Conservation (phyloP, 306 rosid species). For the Prunus salicina region DNA sequence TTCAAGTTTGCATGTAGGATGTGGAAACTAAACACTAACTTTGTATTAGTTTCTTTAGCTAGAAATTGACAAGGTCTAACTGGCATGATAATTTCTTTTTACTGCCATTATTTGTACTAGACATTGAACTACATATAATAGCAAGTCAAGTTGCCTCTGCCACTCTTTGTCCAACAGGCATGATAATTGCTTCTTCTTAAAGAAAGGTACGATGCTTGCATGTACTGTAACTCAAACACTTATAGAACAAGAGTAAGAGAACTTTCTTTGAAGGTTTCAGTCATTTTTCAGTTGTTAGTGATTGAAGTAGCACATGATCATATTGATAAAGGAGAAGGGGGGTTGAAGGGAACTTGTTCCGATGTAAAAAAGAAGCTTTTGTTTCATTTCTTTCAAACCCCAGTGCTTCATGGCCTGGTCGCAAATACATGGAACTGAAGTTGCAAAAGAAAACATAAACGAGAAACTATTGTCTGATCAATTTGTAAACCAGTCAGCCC, state of each 20-base stretch:
- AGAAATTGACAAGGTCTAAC: not conserved
- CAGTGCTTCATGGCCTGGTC: not conserved
- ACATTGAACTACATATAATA: not conserved
- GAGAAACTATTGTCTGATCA: not conserved
- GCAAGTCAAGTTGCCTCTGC: not conserved
- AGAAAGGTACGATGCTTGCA: too few species aligned
- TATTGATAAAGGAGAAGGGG: not conserved
- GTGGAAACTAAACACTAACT: not conserved
- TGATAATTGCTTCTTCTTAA: too few species aligned
- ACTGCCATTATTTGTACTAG: slow-evolving; percentile 12
- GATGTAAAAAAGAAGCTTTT: not conserved
- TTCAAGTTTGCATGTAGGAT: not conserved
- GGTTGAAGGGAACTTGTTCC: not conserved
- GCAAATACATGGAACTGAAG: not conserved
- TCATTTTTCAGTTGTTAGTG: not conserved
- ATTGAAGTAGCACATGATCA: not conserved
- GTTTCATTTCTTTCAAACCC: not conserved
- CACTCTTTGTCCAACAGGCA: not conserved
- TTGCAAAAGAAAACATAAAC: not conserved
- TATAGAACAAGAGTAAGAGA: not conserved
- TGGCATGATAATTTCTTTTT: slow-evolving; percentile 4
- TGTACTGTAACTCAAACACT: not conserved
- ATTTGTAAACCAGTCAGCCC: not conserved
- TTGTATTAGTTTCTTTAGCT: not conserved
- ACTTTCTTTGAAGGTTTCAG: not conserved